A percentile compares a stretch with the other conserved stretches of the same genome.
Evolutionary conservation across 139 green algal species (phyloP).

Genomic region (Pseudopediastrum boryanum): DNA sequence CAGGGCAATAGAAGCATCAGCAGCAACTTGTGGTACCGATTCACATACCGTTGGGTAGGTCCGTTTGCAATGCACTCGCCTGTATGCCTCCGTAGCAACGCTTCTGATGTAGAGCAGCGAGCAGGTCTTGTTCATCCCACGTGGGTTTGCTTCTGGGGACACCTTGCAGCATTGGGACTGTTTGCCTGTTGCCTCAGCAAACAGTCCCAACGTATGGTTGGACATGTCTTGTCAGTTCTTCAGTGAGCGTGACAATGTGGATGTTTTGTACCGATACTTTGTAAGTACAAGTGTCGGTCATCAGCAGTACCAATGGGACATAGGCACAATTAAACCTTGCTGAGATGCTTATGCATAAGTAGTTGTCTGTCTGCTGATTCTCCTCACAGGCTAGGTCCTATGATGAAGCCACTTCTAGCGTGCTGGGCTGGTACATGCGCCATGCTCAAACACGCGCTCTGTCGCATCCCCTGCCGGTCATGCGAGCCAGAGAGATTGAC

Average conservation of each 20-base stretch:
- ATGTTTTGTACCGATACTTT: not conserved
- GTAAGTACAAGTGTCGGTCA: not conserved
- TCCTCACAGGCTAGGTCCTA: slow-evolving; percentile 71
- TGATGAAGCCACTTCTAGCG: slow-evolving; percentile 76
- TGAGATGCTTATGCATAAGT: not conserved
- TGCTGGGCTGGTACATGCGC: slow-evolving; percentile 84
- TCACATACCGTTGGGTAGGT: too few relatives aligned
- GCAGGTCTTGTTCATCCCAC: too few relatives aligned
- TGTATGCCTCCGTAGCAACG: too few relatives aligned
- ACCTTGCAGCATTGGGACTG: too few relatives aligned
- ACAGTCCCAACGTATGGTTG: not conserved
- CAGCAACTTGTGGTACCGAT: too few relatives aligned
- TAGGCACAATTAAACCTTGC: not conserved
- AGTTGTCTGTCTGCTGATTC: not conserved
- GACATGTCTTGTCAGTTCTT: not conserved
- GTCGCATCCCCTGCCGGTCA: slow-evolving; percentile 87
- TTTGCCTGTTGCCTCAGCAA: not conserved
- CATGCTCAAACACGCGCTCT: slow-evolving; percentile 87
- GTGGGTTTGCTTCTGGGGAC: too few relatives aligned
- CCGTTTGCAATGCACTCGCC: too few relatives aligned
- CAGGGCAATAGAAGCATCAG: too few relatives aligned
- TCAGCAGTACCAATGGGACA: too few relatives aligned
- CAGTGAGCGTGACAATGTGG: not conserved
- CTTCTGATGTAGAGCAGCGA: too few relatives aligned
- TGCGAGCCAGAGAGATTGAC: slow-evolving; percentile 88